A percentile compares a stretch with the other conserved stretches of the same genome.
phyloP scores from a whole-genome alignment of 345 rosid genomes.

The Trapa incisa region DNA sequence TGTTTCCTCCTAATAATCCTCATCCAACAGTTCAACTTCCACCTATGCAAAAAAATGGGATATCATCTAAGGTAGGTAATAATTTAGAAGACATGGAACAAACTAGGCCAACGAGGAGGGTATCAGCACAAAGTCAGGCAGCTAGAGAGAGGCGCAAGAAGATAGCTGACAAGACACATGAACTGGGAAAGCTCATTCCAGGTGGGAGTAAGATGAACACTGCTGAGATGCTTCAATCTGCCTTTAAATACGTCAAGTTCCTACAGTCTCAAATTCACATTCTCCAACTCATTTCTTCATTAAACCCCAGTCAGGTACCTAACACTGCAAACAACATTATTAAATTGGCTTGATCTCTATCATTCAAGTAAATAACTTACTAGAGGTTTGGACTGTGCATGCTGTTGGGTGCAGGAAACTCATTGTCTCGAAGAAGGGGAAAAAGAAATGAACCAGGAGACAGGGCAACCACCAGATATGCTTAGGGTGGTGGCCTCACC shows the following conservation, averaged over 20 bases:
- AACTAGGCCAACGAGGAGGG: neutral
- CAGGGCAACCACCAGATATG: neutral
- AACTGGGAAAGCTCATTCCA: slow-evolving; percentile 75
- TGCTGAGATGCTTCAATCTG: slow-evolving; percentile 81
- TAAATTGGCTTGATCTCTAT: neutral
- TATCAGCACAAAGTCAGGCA: slow-evolving; percentile 66
- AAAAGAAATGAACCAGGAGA: neutral
- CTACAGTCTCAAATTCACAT: slow-evolving; percentile 57
- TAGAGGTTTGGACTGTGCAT: neutral
- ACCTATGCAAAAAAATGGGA: neutral
- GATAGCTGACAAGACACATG: slow-evolving; percentile 66
- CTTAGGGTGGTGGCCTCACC: slow-evolving; percentile 28
- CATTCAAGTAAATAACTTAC: neutral
- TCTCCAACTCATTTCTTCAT: slow-evolving; percentile 30
- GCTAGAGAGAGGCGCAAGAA: slow-evolving; percentile 77
- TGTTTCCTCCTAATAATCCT: neutral
- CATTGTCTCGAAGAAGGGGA: slow-evolving; percentile 17
- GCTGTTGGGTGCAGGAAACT: neutral
- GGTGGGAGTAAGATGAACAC: slow-evolving; percentile 88
- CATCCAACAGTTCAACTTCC: neutral
- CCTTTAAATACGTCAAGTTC: slow-evolving; percentile 62
- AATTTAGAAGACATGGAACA: neutral
- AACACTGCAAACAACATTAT: neutral
- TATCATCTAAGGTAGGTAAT: neutral
- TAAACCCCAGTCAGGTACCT: slow-evolving; percentile 6